Conservation (phyloP, 2,329 filamentous ascomycete species). For the Lasiodiplodia citricola region DNA sequence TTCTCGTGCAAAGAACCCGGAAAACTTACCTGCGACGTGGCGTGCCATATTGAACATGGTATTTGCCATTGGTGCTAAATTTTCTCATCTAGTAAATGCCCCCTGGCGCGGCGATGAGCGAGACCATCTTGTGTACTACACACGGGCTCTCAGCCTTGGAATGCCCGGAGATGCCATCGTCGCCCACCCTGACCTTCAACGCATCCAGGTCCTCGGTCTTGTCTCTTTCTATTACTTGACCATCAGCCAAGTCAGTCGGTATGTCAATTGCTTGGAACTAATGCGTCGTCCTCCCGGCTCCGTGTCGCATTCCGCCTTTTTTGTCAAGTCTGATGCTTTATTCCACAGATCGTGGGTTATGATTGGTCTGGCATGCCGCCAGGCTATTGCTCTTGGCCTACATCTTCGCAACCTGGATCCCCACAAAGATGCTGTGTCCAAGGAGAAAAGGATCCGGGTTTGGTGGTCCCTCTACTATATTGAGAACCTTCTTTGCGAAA, state of each 20-base stretch:
- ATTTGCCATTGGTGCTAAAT: constrained; percentile 48
- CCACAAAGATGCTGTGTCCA: constrained; percentile 33
- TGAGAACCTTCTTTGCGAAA: constrained; percentile 42
- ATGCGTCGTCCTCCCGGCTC: neutral
- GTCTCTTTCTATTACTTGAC: constrained; percentile 47
- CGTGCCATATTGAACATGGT: constrained; percentile 47
- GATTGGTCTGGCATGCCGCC: constrained; percentile 43
- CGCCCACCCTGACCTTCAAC: constrained; percentile 42
- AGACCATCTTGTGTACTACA: constrained; percentile 46
- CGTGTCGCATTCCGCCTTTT: neutral
- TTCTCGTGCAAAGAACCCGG: constrained; percentile 32
- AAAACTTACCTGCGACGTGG: constrained; percentile 36
- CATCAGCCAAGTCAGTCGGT: constrained; percentile 49
- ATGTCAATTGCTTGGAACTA: constrained; percentile 26
- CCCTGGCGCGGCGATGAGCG: constrained; percentile 31
- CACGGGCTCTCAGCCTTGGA: constrained; percentile 41
- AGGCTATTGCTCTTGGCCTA: constrained; percentile 42
- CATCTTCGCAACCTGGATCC: constrained; percentile 43
- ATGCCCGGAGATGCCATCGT: constrained; percentile 37
- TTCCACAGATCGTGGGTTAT: constrained; percentile 43
- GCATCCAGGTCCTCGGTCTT: constrained; percentile 45
- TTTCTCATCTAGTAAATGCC: constrained; percentile 38
- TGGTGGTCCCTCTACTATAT: constrained; percentile 49
- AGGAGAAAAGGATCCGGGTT: constrained; percentile 42
- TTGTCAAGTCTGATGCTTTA: neutral